These are phyloP conservation scores for Falciphora oryzae DNA, from an alignment of 2,329 filamentous ascomycete genomes.

Conservation along the genomic window DNA sequence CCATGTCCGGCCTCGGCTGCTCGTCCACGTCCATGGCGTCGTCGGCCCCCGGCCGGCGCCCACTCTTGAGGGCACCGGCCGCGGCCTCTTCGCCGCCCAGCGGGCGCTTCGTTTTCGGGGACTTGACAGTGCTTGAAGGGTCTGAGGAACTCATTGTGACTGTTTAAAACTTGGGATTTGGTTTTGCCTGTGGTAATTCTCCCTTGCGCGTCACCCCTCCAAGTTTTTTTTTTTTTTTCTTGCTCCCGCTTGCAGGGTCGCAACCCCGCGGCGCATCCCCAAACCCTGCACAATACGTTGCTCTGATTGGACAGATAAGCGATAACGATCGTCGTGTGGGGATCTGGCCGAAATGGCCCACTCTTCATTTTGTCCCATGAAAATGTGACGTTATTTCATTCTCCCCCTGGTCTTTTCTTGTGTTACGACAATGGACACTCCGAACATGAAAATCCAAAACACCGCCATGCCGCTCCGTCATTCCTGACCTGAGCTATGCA, in stretches of 20 bases:
- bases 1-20: conserved; percentile 50
- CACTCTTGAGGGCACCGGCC: conserved; percentile 48
- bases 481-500: too few relatives aligned
- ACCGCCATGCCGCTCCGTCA: too few relatives aligned
- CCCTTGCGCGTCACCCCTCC: neutral
- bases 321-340: neutral
- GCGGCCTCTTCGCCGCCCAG: conserved; percentile 14
- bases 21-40: conserved; percentile 64
- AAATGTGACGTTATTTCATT: neutral
- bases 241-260: neutral
- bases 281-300: neutral
- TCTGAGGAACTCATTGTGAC: neutral
- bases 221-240: neutral
- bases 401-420: too few relatives aligned
- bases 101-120: conserved; percentile 13
- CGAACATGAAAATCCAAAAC: too few relatives aligned
- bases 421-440: too few relatives aligned
- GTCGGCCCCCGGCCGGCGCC: conserved; percentile 40
- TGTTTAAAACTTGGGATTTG: neutral
- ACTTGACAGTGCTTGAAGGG: neutral
- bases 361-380: neutral
- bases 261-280: neutral
- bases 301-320: neutral
- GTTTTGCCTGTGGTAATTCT: neutral
- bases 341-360: neutral